Evolutionary conservation across 2,329 filamentous ascomycete species (phyloP).

Genomic region (Colletotrichum magnum): DNA sequence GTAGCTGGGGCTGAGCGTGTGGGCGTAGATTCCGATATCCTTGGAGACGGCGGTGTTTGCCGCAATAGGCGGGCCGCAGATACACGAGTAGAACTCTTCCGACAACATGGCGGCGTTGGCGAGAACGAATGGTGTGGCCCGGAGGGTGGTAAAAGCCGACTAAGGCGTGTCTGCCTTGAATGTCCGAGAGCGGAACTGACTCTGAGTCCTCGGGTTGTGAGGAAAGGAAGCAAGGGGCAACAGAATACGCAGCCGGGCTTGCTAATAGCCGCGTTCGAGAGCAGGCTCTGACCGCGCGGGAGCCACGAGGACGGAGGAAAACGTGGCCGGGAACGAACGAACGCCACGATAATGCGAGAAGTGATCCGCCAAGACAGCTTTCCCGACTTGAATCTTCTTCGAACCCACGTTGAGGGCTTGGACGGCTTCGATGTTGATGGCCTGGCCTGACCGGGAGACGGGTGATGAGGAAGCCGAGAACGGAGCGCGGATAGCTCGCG

Average conservation of each 20-base stretch:
- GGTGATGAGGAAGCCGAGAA: conserved; percentile 6
- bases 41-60: conserved; percentile 76
- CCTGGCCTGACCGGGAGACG: not conserved
- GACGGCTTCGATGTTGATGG: conserved; percentile 1
- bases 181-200: conserved; percentile 27
- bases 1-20: conserved; percentile 84
- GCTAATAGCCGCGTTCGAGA: conserved; percentile 17
- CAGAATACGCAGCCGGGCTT: conserved; percentile 6
- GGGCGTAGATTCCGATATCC: conserved; percentile 89
- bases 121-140: not conserved
- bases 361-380: not conserved
- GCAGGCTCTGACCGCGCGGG: conserved; percentile 1
- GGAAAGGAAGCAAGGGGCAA: conserved; percentile 26
- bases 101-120: conserved; percentile 63
- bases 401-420: conserved; percentile 33
- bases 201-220: conserved; percentile 5
- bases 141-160: conserved; percentile 12
- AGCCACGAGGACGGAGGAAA: conserved; percentile 16
- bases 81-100: conserved; percentile 72
- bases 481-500: not conserved
- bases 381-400: conserved; percentile 25
- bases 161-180: conserved; percentile 5
- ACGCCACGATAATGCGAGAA: conserved; percentile 21
- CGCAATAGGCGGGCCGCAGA: conserved; percentile 69
- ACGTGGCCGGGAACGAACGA: conserved; percentile 14